Evolutionary conservation across 1,139 yeast genomes (phyloP), one percentile per base, ranked within the genome.

Genomic region (Chernovozyma aurita): DNA sequence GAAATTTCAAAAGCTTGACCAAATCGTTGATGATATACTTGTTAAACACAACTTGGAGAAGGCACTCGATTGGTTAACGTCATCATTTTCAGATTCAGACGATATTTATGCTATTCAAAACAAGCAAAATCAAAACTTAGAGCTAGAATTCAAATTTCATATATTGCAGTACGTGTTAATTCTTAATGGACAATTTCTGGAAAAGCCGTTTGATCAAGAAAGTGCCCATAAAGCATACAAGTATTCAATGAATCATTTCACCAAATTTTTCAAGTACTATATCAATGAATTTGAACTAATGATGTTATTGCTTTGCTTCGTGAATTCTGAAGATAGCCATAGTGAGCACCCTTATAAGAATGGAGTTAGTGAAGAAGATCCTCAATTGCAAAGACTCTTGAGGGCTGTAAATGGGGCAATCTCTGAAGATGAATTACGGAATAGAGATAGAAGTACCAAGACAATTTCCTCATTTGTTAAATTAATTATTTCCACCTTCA

Each of bases 71-170:
- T 70, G 76, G 76, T 59, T 70, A 39, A 44, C 30, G 52, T 29
- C 44, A 45, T 40, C 50, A 55, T n/a, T n/a, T n/a, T 32, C 46
- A 47, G 22, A 39, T 33, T 11, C 22, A 9, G 27, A 24, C 14
- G 15, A 13, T 6, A 9, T 22, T n/a, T 9, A 22, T 11, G 15
- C 4, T 6, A 9, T 22, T n/a, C 5, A 22, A 4, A 11, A 5
- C 20, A 24, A 16, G 7, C 6, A 31, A 12, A n/a, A 15, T n/a
- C 11, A 18, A 17, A 45, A 43, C 24, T 38, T 35, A 22, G 50
- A 50, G 33, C 52, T 82, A 28, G 86, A 80, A 54, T 81, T 82
- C 60, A 71, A 73, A 46, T 64, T 84, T 41, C 88, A 82, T 56
- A 70, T 76, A 51, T 62, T 80, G 18, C 80, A 81, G 48, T 83